Base-by-base conservation (phyloP, 2,329 filamentous ascomycete species). In the Aspergillus sp. region DNA sequence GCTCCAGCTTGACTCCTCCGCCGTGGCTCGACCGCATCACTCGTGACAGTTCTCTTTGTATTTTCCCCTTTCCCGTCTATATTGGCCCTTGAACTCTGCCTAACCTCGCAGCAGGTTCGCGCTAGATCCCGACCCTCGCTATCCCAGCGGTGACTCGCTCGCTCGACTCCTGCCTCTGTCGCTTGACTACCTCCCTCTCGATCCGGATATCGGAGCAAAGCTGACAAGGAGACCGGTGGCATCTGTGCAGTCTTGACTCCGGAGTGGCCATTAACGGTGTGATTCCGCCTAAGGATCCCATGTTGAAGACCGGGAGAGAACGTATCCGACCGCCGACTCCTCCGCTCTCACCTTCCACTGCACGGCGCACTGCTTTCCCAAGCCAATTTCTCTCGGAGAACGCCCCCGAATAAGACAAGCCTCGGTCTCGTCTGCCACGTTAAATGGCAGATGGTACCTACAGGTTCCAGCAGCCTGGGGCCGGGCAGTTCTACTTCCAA, bases 371-470 rank as follows among this genome's bases (percentile, higher is more conserved):
- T 39, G 43, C 41, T 30, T 40, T 35, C 34, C 42, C 38, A 39
- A 32, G 35, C 39, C 45, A 44, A 38, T 30, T 43, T 44, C 35
- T 43, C 45, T 43, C 48, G 42, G 45, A 44, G 37, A 43, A 47
- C 30, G 34, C 40, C 39, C 43, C 37, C 35, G 50, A 53, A 45
- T 45, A 45, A 51, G 52, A 49, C 44, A 54, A 53, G 44, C 42
- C 51, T 48, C 55, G 58, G 60, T 63, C 54, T 59, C 58, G 48
- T 62, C 58, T 64, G 59, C 62, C 62, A 55, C 61, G 61, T 62
- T 68, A 67, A 62, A 69, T 69, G 66, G 66, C 66, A 66, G 66
- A 69, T 68, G 66, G 64, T 67, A 62, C 63, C 58, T 68, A 66
- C 61, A 64, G 66, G 59, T 68, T 66, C 64, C 65, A 67, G 58